Percentiles rank a stretch among this genome's conserved stretches.
phyloP scores from a whole-genome alignment of 768 basidiomycete genomes.

The Mrakia hoshinonis region DNA sequence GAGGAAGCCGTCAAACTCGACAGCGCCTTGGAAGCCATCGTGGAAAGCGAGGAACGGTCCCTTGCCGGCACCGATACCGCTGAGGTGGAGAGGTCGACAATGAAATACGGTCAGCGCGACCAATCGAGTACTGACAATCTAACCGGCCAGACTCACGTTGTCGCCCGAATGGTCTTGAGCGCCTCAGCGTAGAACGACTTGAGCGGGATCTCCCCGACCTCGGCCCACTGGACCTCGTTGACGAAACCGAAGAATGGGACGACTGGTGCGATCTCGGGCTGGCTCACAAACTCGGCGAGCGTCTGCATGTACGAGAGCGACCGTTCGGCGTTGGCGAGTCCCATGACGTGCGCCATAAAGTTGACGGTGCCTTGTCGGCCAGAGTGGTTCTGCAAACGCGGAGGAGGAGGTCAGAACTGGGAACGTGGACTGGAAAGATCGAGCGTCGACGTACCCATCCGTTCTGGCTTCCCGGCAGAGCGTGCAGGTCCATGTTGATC shows the following conservation, averaged over 20 bases:
- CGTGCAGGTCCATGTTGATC: constrained; percentile 68
- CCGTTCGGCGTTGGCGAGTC: constrained; percentile 84
- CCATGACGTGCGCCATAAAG: constrained; percentile 56
- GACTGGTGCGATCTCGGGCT: constrained; percentile 72
- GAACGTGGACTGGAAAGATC: too few species aligned
- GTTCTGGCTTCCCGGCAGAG: constrained; percentile 72
- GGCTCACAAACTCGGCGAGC: constrained; percentile 82
- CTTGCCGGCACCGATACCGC: constrained; percentile 69
- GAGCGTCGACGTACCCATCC: constrained; percentile 52
- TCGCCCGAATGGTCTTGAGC: constrained; percentile 64
- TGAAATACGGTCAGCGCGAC: neutral
- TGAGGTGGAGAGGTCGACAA: too few species aligned
- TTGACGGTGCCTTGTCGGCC: neutral
- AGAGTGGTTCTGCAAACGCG: constrained; percentile 38
- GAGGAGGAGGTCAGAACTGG: neutral
- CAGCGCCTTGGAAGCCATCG: constrained; percentile 41
- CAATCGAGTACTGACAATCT: neutral
- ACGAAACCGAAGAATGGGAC: constrained; percentile 77
- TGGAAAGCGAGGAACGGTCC: constrained; percentile 63
- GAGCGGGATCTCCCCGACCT: constrained; percentile 46
- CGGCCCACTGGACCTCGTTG: constrained; percentile 65
- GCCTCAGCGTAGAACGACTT: constrained; percentile 58
- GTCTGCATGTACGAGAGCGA: constrained; percentile 79
- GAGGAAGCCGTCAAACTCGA: constrained; percentile 61
- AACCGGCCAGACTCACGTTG: neutral